These are phyloP conservation scores for Fusarium transvaalense DNA, from an alignment of 2,329 filamentous ascomycete species.

Conservation along the genomic window DNA sequence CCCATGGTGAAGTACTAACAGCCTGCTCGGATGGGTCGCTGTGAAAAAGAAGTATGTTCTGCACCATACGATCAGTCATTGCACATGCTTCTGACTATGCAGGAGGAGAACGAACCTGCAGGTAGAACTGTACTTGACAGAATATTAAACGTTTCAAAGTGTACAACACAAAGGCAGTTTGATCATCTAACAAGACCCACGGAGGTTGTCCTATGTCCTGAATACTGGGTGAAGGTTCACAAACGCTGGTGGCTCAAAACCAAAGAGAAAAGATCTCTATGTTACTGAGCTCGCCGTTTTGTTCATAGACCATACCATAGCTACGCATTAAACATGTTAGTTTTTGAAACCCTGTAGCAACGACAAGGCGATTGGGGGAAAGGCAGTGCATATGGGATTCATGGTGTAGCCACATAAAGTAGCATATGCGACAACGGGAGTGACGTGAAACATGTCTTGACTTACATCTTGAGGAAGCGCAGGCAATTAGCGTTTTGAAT, in stretches of 20 bases:
- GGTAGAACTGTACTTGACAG: background rate
- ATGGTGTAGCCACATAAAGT: background rate
- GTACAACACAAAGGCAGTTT: background rate
- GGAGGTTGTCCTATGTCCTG: slow-evolving; percentile 32
- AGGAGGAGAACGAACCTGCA: background rate
- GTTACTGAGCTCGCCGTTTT: slow-evolving; percentile 14
- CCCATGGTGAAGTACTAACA: slow-evolving; percentile 60
- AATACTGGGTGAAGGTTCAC: background rate
- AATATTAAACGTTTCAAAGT: background rate
- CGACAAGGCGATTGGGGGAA: background rate
- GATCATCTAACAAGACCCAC: background rate
- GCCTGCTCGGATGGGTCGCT: too few relatives aligned
- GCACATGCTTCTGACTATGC: background rate
- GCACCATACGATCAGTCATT: background rate
- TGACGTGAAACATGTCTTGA: slow-evolving; percentile 32
- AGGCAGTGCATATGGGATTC: background rate
- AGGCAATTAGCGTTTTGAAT: slow-evolving; percentile 28
- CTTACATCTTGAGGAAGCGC: slow-evolving; percentile 37
- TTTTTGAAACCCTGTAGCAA: background rate
- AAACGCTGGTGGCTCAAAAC: slow-evolving; percentile 7
- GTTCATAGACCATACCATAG: slow-evolving; percentile 13
- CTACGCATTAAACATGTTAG: slow-evolving; percentile 21
- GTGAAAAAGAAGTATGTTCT: background rate
- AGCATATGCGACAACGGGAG: slow-evolving; percentile 16
- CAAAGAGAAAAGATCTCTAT: slow-evolving; percentile 17